Percentiles rank a stretch among this genome's conserved stretches.
These are phyloP conservation scores for Chlorella sp. DNA, from an alignment of 139 green algal genomes.

Conservation along the genomic window DNA sequence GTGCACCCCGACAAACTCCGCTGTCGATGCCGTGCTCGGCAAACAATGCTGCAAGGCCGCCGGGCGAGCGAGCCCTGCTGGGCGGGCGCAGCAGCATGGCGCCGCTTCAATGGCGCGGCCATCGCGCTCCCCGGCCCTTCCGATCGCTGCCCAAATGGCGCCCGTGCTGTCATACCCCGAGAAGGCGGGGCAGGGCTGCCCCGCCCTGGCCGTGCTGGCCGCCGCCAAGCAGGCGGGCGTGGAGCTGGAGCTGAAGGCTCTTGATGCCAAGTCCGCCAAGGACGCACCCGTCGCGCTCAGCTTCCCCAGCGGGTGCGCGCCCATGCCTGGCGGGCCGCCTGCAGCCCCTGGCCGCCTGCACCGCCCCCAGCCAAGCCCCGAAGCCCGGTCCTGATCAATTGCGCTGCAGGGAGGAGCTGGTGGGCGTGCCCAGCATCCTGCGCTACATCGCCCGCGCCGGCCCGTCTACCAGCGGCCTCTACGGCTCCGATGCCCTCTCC, in stretches of 20 bases:
- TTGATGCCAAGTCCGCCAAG: slow-evolving; percentile 56
- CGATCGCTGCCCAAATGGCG: background rate
- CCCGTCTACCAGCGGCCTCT: slow-evolving; percentile 44
- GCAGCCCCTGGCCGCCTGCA: background rate
- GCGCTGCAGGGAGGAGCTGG: slow-evolving; percentile 71
- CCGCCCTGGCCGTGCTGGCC: slow-evolving; percentile 23
- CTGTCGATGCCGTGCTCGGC: no score
- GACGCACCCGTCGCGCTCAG: slow-evolving; percentile 61
- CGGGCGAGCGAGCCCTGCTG: no score
- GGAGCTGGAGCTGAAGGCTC: slow-evolving; percentile 12
- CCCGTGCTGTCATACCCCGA: slow-evolving; percentile 22
- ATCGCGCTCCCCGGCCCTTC: background rate
- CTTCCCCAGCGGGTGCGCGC: slow-evolving; percentile 60
- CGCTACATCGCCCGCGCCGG: slow-evolving; percentile 73
- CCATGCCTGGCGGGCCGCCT: no score
- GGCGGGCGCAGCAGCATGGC: no score
- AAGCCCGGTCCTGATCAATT: background rate
- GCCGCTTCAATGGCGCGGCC: no score
- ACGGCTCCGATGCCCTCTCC: slow-evolving; percentile 54
- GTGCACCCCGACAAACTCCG: no score
- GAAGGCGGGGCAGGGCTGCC: slow-evolving; percentile 2
- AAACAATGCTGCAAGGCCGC: no score
- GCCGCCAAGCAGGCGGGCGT: slow-evolving; percentile 53
- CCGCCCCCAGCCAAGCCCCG: background rate
- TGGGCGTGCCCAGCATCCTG: slow-evolving; percentile 68